Percentiles rank a stretch among this genome's conserved stretches.
Conservation (phyloP, 2,329 filamentous ascomycete genomes). For the Sordariomycetes sp. region DNA sequence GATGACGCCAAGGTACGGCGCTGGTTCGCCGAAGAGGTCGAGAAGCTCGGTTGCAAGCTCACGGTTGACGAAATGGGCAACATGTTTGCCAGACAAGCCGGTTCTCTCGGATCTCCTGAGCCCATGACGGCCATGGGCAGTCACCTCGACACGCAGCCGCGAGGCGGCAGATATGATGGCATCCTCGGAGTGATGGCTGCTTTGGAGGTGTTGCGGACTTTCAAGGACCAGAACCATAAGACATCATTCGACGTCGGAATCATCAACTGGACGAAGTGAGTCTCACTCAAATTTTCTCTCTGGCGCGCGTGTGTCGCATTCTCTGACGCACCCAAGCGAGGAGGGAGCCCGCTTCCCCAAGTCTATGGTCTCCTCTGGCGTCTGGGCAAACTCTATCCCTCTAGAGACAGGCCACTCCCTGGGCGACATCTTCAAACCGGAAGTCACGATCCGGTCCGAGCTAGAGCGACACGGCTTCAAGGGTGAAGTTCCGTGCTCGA, state of each 20-base stretch:
- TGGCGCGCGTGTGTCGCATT: background rate
- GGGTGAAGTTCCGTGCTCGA: slow-evolving; percentile 31
- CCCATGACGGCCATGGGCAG: slow-evolving; percentile 61
- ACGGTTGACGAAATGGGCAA: slow-evolving; percentile 72
- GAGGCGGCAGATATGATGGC: slow-evolving; percentile 64
- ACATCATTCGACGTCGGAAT: slow-evolving; percentile 66
- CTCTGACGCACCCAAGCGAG: slow-evolving; percentile 39
- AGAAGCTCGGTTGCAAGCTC: slow-evolving; percentile 55
- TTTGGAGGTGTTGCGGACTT: slow-evolving; percentile 59
- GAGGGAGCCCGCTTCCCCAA: slow-evolving; percentile 74
- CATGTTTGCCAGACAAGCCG: slow-evolving; percentile 64
- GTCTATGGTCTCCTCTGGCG: slow-evolving; percentile 65
- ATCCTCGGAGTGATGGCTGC: slow-evolving; percentile 67
- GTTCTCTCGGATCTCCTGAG: slow-evolving; percentile 26
- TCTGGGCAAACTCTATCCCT: slow-evolving; percentile 64
- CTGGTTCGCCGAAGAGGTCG: slow-evolving; percentile 62
- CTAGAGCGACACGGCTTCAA: slow-evolving; percentile 65
- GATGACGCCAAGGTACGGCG: slow-evolving; percentile 62
- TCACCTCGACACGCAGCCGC: slow-evolving; percentile 57
- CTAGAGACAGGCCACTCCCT: slow-evolving; percentile 47
- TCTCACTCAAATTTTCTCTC: background rate
- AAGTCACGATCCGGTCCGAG: slow-evolving; percentile 26
- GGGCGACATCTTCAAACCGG: slow-evolving; percentile 6
- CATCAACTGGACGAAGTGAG: slow-evolving; percentile 68
- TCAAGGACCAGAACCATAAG: slow-evolving; percentile 58